Conservation (phyloP, 2,329 filamentous ascomycete genomes). For the Stemphylium beticola region DNA sequence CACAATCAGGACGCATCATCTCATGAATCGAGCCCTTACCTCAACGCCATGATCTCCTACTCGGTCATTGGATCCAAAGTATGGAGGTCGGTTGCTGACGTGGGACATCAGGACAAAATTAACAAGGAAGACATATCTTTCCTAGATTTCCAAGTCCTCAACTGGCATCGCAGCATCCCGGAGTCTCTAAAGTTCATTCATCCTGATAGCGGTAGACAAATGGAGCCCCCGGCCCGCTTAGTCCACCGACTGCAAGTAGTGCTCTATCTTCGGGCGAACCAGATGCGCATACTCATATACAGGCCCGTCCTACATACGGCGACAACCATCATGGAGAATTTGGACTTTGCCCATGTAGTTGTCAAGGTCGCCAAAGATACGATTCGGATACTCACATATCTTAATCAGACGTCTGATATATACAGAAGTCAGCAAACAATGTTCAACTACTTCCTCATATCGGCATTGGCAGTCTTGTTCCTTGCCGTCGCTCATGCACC, state of each 20-base stretch:
- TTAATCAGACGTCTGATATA: constrained; percentile 74
- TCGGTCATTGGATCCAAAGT: constrained; percentile 84
- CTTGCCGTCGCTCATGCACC: constrained; percentile 78
- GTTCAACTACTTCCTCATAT: constrained; percentile 81
- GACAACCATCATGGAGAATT: constrained; percentile 79
- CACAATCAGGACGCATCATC: constrained; percentile 25
- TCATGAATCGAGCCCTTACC: constrained; percentile 66
- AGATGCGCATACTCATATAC: constrained; percentile 88
- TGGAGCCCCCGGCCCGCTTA: constrained; percentile 64
- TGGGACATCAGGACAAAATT: constrained; percentile 64
- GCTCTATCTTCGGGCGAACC: constrained; percentile 85
- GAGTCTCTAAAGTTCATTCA: constrained; percentile 67
- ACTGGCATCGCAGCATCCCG: constrained; percentile 83
- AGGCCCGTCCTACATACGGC: constrained; percentile 85
- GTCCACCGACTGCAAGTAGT: constrained; percentile 78
- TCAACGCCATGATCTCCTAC: constrained; percentile 85
- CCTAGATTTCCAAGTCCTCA: constrained; percentile 81
- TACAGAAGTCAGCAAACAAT: constrained; percentile 76
- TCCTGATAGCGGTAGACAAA: constrained; percentile 54
- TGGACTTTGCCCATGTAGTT: constrained; percentile 73
- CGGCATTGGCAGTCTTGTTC: constrained; percentile 76
- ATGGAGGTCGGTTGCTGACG: constrained; percentile 77
- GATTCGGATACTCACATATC: constrained; percentile 71
- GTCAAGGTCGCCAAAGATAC: constrained; percentile 80
- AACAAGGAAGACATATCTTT: constrained; percentile 77